Conservation (phyloP, 352 stramenopile species). For the Phytopythium sindhum region DNA sequence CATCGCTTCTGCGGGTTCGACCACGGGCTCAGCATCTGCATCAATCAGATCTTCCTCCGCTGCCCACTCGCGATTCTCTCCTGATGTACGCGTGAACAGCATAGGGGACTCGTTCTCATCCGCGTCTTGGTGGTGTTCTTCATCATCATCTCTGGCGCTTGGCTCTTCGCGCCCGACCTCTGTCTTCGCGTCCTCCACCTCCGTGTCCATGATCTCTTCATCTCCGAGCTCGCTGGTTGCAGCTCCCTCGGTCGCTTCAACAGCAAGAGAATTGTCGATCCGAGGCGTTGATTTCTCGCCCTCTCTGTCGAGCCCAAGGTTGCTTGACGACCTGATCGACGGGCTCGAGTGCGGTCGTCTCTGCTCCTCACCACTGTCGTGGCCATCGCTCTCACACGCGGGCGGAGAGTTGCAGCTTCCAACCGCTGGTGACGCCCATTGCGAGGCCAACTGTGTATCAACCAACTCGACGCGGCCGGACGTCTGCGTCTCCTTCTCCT, state of each 20-base stretch:
- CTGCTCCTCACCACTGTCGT: background rate
- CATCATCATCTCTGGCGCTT: background rate
- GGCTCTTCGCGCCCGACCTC: background rate
- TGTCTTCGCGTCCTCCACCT: background rate
- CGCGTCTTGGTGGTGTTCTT: background rate
- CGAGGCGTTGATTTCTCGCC: background rate
- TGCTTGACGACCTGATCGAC: background rate
- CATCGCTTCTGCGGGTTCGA: background rate
- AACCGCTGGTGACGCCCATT: slow-evolving; percentile 1
- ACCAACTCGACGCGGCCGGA: slow-evolving; percentile 4
- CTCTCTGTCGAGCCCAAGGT: background rate
- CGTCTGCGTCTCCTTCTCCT: slow-evolving; percentile 12
- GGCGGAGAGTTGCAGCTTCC: background rate
- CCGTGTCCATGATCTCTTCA: background rate
- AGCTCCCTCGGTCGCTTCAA: background rate
- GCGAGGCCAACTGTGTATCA: slow-evolving; percentile 1
- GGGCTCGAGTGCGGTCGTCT: slow-evolving; percentile 7
- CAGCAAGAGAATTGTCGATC: background rate
- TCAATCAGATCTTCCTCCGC: background rate
- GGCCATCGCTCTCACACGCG: background rate
- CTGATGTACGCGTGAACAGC: background rate
- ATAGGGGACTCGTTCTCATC: background rate
- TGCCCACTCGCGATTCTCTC: background rate
- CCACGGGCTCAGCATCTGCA: background rate
- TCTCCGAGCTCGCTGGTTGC: background rate